Base-by-base conservation (phyloP, 2,329 filamentous ascomycete genomes). In the Trichoderma hamatum region DNA sequence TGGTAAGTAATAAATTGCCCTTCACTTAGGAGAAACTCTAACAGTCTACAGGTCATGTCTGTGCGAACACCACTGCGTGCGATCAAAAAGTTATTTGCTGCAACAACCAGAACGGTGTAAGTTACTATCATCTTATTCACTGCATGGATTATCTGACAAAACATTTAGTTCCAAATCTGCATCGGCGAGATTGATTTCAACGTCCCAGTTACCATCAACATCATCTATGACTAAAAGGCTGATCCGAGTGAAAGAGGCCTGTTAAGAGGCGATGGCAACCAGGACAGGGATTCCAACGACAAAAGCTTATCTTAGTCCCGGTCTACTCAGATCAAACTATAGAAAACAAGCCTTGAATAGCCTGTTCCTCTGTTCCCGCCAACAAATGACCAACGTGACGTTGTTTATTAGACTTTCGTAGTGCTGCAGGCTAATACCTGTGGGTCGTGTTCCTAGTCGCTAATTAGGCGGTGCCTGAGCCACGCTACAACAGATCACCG, bases 51-150 rank as follows among this genome's bases (percentile, higher is more conserved):
- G 60, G 60, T 13, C 60, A 63, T 7, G 5, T 21, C 26, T 63
- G 60, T 52, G 21, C 43, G 4, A 63, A 63, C 43, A 63, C 60
- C 9, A 63, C 60, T 24, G 60, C 60, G 5, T 63, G 60, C 19
- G 34, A 28, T 1, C n/a, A 52, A 36, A 63, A 46, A 5, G 26
- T 63, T 32, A 63, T 63, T 36, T 63, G 60, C 60, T 63, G 60
- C 60, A 63, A 63, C 60, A 63, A 63, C 16, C 52, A 63, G 6
- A 63, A 63, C 43, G 60, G 60, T 14, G 60, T 63, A 52, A 32
- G 60, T 63, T 52, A 13, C 19, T 46, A 3, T 34, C 46, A 1
- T 5, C 5, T 4, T 36, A 11, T 52, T 34, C 28, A 19, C 32
- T 28, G 9, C 1, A 63, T 11, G 36, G 6, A 63, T 52, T 26